Base-by-base conservation (phyloP, 1,284 basidiomycete species). In the Phellopilus nigrolimitatus region DNA sequence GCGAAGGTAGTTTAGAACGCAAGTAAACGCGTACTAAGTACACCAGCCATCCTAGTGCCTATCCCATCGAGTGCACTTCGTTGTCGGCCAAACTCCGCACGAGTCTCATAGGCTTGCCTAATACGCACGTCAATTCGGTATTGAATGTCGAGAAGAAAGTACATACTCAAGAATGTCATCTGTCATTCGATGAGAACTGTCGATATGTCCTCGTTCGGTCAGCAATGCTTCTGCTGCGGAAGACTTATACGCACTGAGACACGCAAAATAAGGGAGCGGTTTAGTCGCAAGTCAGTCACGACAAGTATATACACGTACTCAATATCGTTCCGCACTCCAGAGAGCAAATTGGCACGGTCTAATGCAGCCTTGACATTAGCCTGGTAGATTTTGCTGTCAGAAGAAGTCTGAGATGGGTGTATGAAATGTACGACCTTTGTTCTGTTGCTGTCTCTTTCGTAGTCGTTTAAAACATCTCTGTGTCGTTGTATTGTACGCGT, bases 101-200 rank as follows among this genome's bases (percentile, higher is more conserved):
- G 84, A 0, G 95, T 98, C 60, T 94, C 95, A 62, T 97, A 97
- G 25, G 97, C 97, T 83, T 99, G 95, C 47, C 94, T 97, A 58
- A 19, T 51, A 13, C n/a, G n/a, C n/a, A n/a, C 45, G 37, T 43
- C 42, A 22, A 57, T 43, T 24, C 58, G 48, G 49, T 8, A 25
- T 42, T 27, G 49, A 54, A 10, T 37, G 24, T 24, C 49, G 33
- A 33, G 5, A 49, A 34, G 28, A 30, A 47, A 44, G 19, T 21
- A 67, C 84, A 57, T 63, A 97, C 94, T 89, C 80, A 15, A 98
- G 73, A 30, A 95, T 81, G 41, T 91, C 88, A 65, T 99, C 95
- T 28, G 93, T 89, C 94, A 98, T 97, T 57, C 80, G 74, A 70
- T 98, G 94, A 21, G 88, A 92, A 59, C 83, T 90, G 68, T 98